These are phyloP conservation scores for Ustilago nuda DNA, from an alignment of 1,284 basidiomycete genomes.

Conservation along the genomic window DNA sequence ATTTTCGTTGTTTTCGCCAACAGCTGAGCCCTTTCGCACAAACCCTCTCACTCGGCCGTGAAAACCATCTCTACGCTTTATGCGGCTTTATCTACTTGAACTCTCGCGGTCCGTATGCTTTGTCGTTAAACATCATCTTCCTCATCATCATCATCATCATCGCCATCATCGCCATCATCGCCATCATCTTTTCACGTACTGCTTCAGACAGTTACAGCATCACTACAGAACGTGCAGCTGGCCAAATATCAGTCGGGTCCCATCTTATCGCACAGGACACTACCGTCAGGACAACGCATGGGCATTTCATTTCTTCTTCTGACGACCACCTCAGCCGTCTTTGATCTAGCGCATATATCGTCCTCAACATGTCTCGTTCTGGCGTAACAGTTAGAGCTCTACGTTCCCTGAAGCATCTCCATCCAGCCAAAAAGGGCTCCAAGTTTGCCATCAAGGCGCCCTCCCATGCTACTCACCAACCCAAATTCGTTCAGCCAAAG, in stretches of 20 bases:
- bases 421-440: slow-evolving; percentile 57
- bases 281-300: neutral
- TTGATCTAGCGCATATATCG: neutral
- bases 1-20: too few species aligned
- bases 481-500: slow-evolving; percentile 69
- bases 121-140: slow-evolving; percentile 4
- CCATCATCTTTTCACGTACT: neutral
- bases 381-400: slow-evolving; percentile 56
- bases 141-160: neutral
- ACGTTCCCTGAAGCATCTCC: slow-evolving; percentile 68
- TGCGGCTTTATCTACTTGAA: too few species aligned
- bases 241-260: too few species aligned
- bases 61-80: too few species aligned
- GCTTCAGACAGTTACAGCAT: neutral
- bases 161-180: neutral
- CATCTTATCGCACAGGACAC: too few species aligned
- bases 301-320: neutral
- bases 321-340: neutral
- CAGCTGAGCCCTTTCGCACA: too few species aligned
- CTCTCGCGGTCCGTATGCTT: neutral
- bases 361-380: slow-evolving; percentile 26
- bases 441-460: slow-evolving; percentile 66
- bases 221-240: neutral
- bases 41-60: too few species aligned
- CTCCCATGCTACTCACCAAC: slow-evolving; percentile 61